Evolutionary conservation across 768 basidiomycete genomes (phyloP).

Genomic region (Hortiboletus flavorubellus): DNA sequence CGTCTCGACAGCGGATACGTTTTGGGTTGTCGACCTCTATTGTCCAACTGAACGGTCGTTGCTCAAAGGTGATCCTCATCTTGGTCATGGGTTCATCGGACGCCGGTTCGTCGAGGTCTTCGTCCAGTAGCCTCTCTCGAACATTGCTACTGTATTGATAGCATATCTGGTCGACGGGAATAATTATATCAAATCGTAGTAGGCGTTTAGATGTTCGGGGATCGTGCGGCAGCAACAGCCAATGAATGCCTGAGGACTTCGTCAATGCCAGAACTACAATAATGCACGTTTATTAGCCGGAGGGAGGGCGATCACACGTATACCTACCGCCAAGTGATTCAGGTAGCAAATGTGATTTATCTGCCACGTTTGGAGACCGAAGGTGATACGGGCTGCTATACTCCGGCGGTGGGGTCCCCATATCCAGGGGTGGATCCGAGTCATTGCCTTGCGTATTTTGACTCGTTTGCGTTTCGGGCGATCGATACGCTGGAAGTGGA

Average conservation of each 20-base stretch:
- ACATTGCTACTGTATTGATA: constrained; percentile 16
- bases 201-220: constrained; percentile 29
- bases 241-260: constrained; percentile 34
- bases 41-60: constrained; percentile 33
- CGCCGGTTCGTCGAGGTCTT: constrained; percentile 40
- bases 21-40: constrained; percentile 37
- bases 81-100: constrained; percentile 39
- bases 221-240: constrained; percentile 43
- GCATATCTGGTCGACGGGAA: constrained; percentile 34
- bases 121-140: constrained; percentile 27
- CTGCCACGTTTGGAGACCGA: background rate
- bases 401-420: background rate
- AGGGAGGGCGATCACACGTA: no score
- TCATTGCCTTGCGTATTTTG: background rate
- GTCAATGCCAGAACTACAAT: background rate
- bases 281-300: background rate
- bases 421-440: background rate
- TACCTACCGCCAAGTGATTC: background rate
- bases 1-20: constrained; percentile 49
- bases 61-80: constrained; percentile 43
- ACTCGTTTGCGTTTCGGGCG: background rate
- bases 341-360: background rate
- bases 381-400: background rate
- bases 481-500: background rate
- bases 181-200: constrained; percentile 46